Conservation (phyloP, 2,329 filamentous ascomycete genomes). For the Bipolaris sorokiniana region DNA sequence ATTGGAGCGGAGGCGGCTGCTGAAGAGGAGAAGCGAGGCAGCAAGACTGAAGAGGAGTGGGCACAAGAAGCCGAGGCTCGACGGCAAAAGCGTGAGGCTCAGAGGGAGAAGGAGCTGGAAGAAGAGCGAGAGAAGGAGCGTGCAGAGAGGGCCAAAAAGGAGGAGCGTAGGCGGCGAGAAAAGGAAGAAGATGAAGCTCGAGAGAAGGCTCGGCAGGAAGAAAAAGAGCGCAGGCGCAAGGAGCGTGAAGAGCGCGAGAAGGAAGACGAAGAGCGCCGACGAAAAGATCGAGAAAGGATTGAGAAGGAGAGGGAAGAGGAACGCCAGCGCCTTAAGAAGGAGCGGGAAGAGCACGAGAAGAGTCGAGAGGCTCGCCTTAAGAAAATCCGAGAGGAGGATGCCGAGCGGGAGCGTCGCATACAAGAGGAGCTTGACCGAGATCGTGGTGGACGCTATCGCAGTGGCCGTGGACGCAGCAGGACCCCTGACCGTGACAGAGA, state of each 20-base stretch:
- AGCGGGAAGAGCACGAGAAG: constrained; percentile 50
- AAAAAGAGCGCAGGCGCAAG: constrained; percentile 51
- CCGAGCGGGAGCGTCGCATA: constrained; percentile 44
- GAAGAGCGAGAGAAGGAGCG: constrained; percentile 63
- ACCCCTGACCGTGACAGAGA: constrained; percentile 34
- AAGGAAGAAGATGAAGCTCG: constrained; percentile 54
- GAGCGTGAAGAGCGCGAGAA: constrained; percentile 40
- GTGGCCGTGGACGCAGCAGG: constrained; percentile 36
- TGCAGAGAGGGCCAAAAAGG: constrained; percentile 62
- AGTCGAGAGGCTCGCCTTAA: constrained; percentile 54
- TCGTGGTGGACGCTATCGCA: constrained; percentile 50
- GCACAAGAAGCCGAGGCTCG: constrained; percentile 68
- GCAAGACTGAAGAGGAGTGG: constrained; percentile 77
- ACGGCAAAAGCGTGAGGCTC: constrained; percentile 65
- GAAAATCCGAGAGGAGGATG: constrained; percentile 42
- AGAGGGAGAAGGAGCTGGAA: constrained; percentile 66
- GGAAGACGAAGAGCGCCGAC: constrained; percentile 42
- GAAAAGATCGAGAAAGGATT: constrained; percentile 37
- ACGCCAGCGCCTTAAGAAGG: constrained; percentile 56
- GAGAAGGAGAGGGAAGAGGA: constrained; percentile 57
- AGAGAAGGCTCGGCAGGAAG: constrained; percentile 55
- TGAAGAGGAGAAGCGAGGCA: constrained; percentile 68
- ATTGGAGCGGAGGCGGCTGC: constrained; percentile 72
- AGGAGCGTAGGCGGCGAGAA: constrained; percentile 59
- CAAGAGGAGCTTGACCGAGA: constrained; percentile 60